Conservation (phyloP, 257 asterid species). For the Ajuga chamaepitys region DNA sequence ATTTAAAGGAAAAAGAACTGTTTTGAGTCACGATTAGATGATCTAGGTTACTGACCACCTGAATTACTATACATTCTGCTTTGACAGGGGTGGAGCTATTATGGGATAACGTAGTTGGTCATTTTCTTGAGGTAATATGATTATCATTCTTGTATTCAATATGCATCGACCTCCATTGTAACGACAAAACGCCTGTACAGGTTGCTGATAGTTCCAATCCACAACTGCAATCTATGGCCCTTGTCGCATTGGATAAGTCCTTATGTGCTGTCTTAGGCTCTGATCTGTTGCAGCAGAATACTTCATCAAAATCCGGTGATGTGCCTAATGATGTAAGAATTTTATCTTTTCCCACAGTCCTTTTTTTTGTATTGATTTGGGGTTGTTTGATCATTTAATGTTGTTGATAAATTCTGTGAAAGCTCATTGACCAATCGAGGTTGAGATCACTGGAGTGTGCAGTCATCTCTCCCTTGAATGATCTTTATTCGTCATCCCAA, state of each 20-base stretch:
- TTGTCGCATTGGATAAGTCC: conserved; percentile 88
- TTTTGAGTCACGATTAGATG: conserved; percentile 2
- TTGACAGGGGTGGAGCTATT: conserved; percentile 84
- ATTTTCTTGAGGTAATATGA: conserved; percentile 75
- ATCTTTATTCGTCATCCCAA: conserved; percentile 69
- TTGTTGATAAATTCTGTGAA: conserved; percentile 28
- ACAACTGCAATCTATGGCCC: conserved; percentile 69
- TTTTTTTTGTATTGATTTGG: neutral
- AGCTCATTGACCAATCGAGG: conserved; percentile 38
- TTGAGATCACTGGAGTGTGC: conserved; percentile 80
- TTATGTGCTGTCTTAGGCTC: conserved; percentile 93
- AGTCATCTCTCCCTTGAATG: conserved; percentile 70
- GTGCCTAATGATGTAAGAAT: conserved; percentile 48
- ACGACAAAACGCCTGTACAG: conserved; percentile 44
- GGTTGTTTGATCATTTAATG: neutral
- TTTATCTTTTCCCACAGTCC: conserved; percentile 13
- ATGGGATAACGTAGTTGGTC: conserved; percentile 86
- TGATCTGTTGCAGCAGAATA: conserved; percentile 52
- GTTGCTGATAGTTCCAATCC: conserved; percentile 76
- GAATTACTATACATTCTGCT: conserved; percentile 15
- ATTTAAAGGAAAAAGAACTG: too few species aligned
- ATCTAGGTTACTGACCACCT: conserved; percentile 12
- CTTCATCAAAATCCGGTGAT: conserved; percentile 32
- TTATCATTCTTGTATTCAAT: conserved; percentile 2
- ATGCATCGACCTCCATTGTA: conserved; percentile 8